Conservation (phyloP, 2,329 filamentous ascomycete species). For the Colletotrichum abscissum region DNA sequence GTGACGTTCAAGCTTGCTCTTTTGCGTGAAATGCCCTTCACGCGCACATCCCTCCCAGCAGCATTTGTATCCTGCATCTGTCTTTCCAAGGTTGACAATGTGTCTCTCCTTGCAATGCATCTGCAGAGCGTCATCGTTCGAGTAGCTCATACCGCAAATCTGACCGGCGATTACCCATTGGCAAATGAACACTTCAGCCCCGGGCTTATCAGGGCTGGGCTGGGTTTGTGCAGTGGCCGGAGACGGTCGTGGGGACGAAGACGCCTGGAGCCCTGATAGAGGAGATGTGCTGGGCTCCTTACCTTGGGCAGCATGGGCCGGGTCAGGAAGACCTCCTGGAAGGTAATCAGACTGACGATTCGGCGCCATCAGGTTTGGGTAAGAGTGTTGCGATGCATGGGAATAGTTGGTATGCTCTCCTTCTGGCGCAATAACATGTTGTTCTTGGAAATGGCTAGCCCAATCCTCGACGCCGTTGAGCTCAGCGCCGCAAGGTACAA, state of each 20-base stretch:
- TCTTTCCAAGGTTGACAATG: constrained; percentile 51
- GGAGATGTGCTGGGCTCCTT: not conserved
- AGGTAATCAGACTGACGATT: not conserved
- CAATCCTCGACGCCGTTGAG: not conserved
- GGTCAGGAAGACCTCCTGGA: not conserved
- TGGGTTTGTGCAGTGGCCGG: not conserved
- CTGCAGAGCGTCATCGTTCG: constrained; percentile 62
- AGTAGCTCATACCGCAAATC: constrained; percentile 50
- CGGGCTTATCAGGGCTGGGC: not conserved
- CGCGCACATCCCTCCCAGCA: constrained; percentile 68
- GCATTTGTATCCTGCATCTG: constrained; percentile 60
- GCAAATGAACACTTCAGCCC: constrained; percentile 43
- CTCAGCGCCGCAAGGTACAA: constrained; percentile 5
- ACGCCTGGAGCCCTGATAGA: not conserved
- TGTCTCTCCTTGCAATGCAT: constrained; percentile 65
- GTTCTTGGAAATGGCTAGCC: constrained; percentile 11
- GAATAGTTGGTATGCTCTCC: not conserved
- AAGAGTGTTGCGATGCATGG: not conserved
- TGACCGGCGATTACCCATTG: constrained; percentile 44
- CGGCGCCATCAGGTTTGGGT: not conserved
- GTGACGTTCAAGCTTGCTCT: constrained; percentile 73
- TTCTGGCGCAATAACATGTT: not conserved
- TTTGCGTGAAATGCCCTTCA: constrained; percentile 64
- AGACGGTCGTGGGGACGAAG: constrained; percentile 6
- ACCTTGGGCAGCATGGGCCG: not conserved